Base-by-base conservation (phyloP, 176 grass and related monocot species). In the Oryza glaberrima region DNA sequence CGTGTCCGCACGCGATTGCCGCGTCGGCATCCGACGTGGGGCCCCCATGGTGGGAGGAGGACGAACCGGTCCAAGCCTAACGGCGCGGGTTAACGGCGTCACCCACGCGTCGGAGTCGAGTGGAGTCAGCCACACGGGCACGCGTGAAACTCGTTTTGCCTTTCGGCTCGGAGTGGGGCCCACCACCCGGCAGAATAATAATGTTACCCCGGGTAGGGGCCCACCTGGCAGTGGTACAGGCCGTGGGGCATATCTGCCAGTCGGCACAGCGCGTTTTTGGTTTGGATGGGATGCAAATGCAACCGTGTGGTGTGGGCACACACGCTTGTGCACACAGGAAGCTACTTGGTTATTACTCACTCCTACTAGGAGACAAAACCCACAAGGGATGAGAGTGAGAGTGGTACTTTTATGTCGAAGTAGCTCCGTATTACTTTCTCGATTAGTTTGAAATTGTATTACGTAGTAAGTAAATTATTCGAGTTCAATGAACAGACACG, bases 81-180 rank as follows among this genome's bases (percentile, higher is more conserved):
- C 51, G 51, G 51, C 51, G 16, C 0, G 19, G 7, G 0, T 5
- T 38, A 6, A 89, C 81, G 81, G 87, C 81, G 87, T 70, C 14
- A 13, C 10, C 65, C 17, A 20, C 54, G 58, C 76, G 60, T 49
- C 7, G 28, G 8, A 49, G n/a, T 19, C 4, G 32, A 36, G 65
- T 23, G 46, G 13, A 14, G 54, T 5, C 35, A 7, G 1, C 77
- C 67, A 4, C 35, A 16, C 8, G 67, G 11, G 15, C 66, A 72
- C 88, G 88, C 84, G 84, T 86, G 88, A 69, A 64, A 46, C 88
- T 86, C 84, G 88, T 79, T 79, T 51, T 83, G 88, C 30, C 82
- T 40, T 81, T 69, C 16, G 19, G 47, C 3, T 15, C 3, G 0
- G 0, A 0, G 0, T 0, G 81, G 79, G 67, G 32, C 48, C 67